Evolutionary conservation across 2,329 filamentous ascomycete species (phyloP), one percentile per base, ranked within the genome.

Genomic region (Cladosporium sp.): DNA sequence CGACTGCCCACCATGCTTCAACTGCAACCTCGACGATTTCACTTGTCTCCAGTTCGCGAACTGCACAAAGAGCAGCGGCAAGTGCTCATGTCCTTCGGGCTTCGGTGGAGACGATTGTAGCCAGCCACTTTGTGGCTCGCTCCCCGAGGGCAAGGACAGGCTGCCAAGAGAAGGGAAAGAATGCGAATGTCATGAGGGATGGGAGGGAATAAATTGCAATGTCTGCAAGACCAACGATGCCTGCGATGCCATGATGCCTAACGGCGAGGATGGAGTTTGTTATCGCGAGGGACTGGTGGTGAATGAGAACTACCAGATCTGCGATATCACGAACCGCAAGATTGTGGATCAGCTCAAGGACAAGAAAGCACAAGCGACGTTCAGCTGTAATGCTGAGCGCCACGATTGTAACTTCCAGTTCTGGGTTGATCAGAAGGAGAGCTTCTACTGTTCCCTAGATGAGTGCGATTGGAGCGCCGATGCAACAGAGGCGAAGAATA

Each of bases 261-360:
- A 85, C 12, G 80, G 80, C 3, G 80, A 88, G 54, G 89, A 85
- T 39, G 93, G 90, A 27, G 84, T 95, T 9, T 98, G 93, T 72
- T 97, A 96, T 67, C 85, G 88, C 63, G 85, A 92, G 59, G 92
- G 92, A 39, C 82, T 95, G 58, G 85, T 94, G 9, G 85, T 97
- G 55, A 90, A 93, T 61, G 83, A 94, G 70, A 98, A 97, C 73
- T 92, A 90, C 72, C 94, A 98, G 71, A 93, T 95, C 74, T 98
- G 93, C 72, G 88, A 94, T 68, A 93, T 98, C 57, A 97, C 91
- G 50, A 98, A 98, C 73, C 81, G 83, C 68, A 93, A 95, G 74
- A 98, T 98, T 63, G 76, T 92, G 49, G 83, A 91, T 55, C 83
- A 92, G 64, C 78, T 98, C 42, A 87, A 90, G 61, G 84, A 86